Evolutionary conservation across 208 protist genomes (phyloP).

Genomic region (Trypanosoma lewisi): DNA sequence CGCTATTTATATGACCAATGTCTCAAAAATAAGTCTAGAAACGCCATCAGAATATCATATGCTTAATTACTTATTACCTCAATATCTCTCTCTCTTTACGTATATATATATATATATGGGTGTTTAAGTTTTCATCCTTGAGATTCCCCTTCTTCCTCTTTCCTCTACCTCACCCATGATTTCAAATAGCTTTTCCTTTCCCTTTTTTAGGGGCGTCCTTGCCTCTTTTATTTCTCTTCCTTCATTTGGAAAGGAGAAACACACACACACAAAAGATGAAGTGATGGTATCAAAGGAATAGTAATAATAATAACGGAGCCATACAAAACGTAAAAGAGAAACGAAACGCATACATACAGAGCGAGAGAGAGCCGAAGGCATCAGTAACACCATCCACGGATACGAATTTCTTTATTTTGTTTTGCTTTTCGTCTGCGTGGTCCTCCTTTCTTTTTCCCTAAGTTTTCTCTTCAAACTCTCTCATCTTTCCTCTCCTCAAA

Average conservation of each 20-base stretch:
- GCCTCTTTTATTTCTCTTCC: not conserved
- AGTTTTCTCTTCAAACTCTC: not conserved
- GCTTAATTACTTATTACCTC: no score
- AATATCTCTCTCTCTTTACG: no score
- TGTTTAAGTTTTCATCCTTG: not conserved
- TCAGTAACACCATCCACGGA: not conserved
- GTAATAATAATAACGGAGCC: not conserved
- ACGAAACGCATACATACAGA: not conserved
- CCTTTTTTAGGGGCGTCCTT: no score
- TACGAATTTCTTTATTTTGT: no score
- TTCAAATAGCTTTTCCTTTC: slow-evolving; percentile 5
- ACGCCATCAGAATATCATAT: no score
- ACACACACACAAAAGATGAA: no score
- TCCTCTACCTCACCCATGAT: not conserved
- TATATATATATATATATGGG: no score
- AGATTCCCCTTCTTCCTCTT: not conserved
- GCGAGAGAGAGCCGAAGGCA: not conserved
- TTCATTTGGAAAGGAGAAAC: not conserved
- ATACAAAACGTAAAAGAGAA: not conserved
- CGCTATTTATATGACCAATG: no score
- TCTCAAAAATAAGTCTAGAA: no score
- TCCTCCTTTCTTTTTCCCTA: not conserved
- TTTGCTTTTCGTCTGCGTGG: no score
- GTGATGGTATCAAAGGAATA: not conserved
- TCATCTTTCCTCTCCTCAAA: not conserved